Evolutionary conservation across 192 early-diverging fungal species (phyloP), one percentile per base, ranked within the genome.

Genomic region (Borealophlyctis nickersoniae): DNA sequence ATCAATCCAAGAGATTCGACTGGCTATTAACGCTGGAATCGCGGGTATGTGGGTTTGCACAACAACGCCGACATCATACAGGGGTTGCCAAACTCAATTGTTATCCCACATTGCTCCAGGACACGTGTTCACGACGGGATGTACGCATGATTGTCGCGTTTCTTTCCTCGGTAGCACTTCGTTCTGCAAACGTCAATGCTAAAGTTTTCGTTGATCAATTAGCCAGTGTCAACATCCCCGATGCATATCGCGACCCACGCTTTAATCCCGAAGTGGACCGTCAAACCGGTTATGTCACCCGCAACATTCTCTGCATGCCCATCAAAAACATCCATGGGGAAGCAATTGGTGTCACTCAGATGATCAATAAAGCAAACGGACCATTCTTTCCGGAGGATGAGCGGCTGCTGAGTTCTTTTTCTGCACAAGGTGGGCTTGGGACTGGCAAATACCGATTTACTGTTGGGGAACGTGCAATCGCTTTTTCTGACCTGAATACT

Each of bases 231-330:
- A 26, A 53, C 52, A 26, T 26, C 16, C 26, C 14, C 27, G 23
- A 39, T 76, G 79, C 79, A 3, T 83, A 81, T 49, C 56, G 65
- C n/a, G 81, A 83, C 56, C 55, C 63, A 14, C 70, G 81, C 3
- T 83, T 83, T 65, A 83, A 83, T 48, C 62, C 70, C 5, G 56
- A 58, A 16, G 56, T 83, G 23, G 81, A 83, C 36, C 36, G 72
- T 34, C 73, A 77, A 60, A 83, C 78, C 19, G 81, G 81, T 0
- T 83, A 73, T 60, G 51, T 49, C 30, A 83, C 81, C 13, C 70
- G 78, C 19, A 83, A 74, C 54, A 83, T 83, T 52, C 68, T 83
- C 2, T 77, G 75, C 49, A 73, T 79, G 54, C 79, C 81, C 0
- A 83, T 83, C 78, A 35, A 53, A 24, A 76, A 64, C 35, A 34